Evolutionary conservation across 257 asterid species (phyloP), one percentile per base, ranked within the genome.

Genomic region (Striga asiatica): DNA sequence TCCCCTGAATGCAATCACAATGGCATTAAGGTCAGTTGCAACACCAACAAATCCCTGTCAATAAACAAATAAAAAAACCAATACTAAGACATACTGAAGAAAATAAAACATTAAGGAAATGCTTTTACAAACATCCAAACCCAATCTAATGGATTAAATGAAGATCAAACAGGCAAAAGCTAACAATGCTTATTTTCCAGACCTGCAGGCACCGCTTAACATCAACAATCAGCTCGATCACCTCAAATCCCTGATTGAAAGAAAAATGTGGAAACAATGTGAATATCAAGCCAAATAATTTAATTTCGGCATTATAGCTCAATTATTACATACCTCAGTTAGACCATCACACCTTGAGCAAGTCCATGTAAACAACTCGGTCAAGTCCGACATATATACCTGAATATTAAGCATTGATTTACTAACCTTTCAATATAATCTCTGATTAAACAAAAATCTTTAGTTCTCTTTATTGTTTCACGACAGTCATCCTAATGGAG

Each of bases 171-270:
- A 54, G 49, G 37, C 14, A 16, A 56, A 37, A 62, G 16, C 34
- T 17, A 41, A 37, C 24, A 24, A 55, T 29, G 41, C 47, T 19
- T 53, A 23, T 7, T 50, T 52, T 61, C 56, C 56, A 54, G 50
- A 92, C 99, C 97, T 92, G 99, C 51, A 92, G 82, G 70, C 99
- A 92, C 64, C 67, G 60, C 66, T 77, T 77, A 48, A 92, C 93
- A 45, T 92, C 99, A 55, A 92, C 93, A 67, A 92, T 74, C 65
- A 92, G 73, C 75, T 82, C 99, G 49, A 85, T 74, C 54, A 92
- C 74, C 75, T 92, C 94, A 76, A 92, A 92, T 25, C 86, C 99
- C 99, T 92, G 93, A 53, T 69, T 60, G 32, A 63, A 64, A 48
- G 45, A 20, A 47, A 23, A 49, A 47, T 31, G 46, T 20, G 17